Evolutionary conservation across 495 filamentous ascomycete genomes (phyloP).

Genomic region (Neohortaea acidophila): DNA sequence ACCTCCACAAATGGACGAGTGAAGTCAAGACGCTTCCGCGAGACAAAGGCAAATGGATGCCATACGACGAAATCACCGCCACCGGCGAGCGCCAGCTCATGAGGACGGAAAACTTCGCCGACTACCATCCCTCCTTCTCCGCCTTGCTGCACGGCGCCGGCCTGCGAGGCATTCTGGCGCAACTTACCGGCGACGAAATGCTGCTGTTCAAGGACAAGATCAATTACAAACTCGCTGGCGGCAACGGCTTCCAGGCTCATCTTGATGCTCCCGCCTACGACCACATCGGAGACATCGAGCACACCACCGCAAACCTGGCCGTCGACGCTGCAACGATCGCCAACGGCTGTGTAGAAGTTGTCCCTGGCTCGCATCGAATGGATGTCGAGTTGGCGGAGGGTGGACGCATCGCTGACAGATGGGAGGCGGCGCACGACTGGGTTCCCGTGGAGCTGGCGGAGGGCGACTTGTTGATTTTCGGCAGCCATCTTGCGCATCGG

Average conservation of each 20-base stretch:
- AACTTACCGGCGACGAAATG: slow-evolving; percentile 33
- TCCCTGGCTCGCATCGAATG: slow-evolving; percentile 25
- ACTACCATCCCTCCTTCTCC: slow-evolving; percentile 30
- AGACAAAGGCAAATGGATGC: slow-evolving; percentile 31
- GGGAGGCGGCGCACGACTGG: slow-evolving; percentile 30
- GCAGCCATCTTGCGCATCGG: slow-evolving; percentile 33
- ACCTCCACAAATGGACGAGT: slow-evolving; percentile 31
- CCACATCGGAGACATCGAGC: slow-evolving; percentile 34
- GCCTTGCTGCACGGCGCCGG: slow-evolving; percentile 29
- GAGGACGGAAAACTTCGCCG: slow-evolving; percentile 35
- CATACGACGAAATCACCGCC: slow-evolving; percentile 34
- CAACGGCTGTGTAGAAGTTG: slow-evolving; percentile 34
- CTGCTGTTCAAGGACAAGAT: slow-evolving; percentile 37
- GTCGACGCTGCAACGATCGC: slow-evolving; percentile 29
- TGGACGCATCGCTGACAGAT: slow-evolving; percentile 29
- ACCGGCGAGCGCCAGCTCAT: slow-evolving; percentile 30
- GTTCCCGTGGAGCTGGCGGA: slow-evolving; percentile 27
- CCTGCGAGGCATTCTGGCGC: slow-evolving; percentile 24
- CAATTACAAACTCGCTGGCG: slow-evolving; percentile 32
- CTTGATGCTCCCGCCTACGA: slow-evolving; percentile 36
- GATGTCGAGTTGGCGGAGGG: slow-evolving; percentile 28
- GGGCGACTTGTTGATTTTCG: slow-evolving; percentile 33
- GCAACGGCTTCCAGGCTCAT: slow-evolving; percentile 33
- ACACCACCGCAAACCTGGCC: slow-evolving; percentile 31
- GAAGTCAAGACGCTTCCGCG: slow-evolving; percentile 31